phyloP scores from a whole-genome alignment of 768 basidiomycete genomes.

The Trametes coccinea region DNA sequence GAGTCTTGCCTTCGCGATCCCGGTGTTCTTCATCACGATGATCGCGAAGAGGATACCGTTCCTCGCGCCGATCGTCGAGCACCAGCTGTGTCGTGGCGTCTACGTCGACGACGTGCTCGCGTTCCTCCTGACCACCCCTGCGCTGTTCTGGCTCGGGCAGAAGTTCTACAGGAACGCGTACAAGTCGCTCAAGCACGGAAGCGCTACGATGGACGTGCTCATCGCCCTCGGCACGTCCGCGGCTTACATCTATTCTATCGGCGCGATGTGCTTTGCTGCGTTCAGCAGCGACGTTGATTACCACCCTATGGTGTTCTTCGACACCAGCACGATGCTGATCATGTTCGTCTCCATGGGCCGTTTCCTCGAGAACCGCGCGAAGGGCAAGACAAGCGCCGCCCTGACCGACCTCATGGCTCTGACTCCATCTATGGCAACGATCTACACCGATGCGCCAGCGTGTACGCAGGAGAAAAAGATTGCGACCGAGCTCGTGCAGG shows the following conservation, averaged over 20 bases:
- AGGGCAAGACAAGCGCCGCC: constrained; percentile 95
- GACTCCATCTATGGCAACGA: constrained; percentile 91
- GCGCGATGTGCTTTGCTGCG: constrained; percentile 63
- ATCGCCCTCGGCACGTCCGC: constrained; percentile 94
- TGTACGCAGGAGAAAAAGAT: constrained; percentile 88
- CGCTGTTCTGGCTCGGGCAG: constrained; percentile 88
- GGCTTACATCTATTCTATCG: constrained; percentile 87
- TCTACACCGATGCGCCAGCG: constrained; percentile 83
- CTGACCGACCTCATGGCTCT: constrained; percentile 96
- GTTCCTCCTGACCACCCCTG: constrained; percentile 79
- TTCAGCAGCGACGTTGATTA: constrained; percentile 65
- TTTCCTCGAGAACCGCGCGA: constrained; percentile 94
- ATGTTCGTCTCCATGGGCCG: constrained; percentile 95
- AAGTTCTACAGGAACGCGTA: constrained; percentile 89
- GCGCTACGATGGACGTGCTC: constrained; percentile 97
- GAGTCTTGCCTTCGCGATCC: constrained; percentile 77
- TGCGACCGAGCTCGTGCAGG: constrained; percentile 91
- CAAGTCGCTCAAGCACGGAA: constrained; percentile 86
- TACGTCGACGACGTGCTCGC: constrained; percentile 82
- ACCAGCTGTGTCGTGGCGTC: constrained; percentile 60
- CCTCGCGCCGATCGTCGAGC: constrained; percentile 52
- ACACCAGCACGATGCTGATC: constrained; percentile 98
- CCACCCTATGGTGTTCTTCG: constrained; percentile 91
- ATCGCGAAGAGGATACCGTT: constrained; percentile 67
- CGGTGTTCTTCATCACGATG: constrained; percentile 95